Evolutionary conservation across 805 yeast genomes (phyloP), one percentile per base, ranked within the genome.

Genomic region (Ogataea polymorpha): DNA sequence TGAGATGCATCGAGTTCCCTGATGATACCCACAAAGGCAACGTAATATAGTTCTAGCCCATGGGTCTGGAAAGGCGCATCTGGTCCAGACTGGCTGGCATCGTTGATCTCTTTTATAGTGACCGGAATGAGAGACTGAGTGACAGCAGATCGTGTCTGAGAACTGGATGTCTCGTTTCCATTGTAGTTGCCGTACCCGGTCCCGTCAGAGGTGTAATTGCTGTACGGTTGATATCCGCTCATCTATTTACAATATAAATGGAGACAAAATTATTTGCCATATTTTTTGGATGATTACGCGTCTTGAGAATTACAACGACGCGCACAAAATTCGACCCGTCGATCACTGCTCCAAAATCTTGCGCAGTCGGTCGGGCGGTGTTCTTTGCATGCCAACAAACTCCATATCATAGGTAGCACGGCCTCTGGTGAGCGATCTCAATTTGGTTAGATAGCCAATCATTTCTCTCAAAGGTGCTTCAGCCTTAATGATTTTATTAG

Each of bases 391-490:
- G 3, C 88, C 86, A 28, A 70, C 61, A 49, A 82, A 85, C 11
- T 76, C 72, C 96, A 91, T 86, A 45, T 79, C 79, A 61, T 86
- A 89, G 2, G 80, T 75, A 2, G 90, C 96, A 31, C 96, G 72
- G 1, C 99, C 99, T 56, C 88, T 89, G 0, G 97, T 90, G 51
- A 89, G 66, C 26, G 93, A 82, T 53, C 98, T 67, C 33, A 93
- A 66, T 46, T 76, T 77, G 9, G 81, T 78, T 44, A 88, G 71
- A 59, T 93, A 93, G 0, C 97, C 96, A 35, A 89, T 76, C 96
- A 93, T 89, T 46, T 84, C 95, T 45, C 82, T 74, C 56, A 93
- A 67, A 3, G 99, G 97, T 0, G 89, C 90, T 37, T 74, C 76
- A 0, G 96, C 96, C n/a, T 67, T 67, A 24, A 93, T 76, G 6